Conservation (phyloP, 176 grass and related monocot genomes). For the Thinopyrum elongatum region DNA sequence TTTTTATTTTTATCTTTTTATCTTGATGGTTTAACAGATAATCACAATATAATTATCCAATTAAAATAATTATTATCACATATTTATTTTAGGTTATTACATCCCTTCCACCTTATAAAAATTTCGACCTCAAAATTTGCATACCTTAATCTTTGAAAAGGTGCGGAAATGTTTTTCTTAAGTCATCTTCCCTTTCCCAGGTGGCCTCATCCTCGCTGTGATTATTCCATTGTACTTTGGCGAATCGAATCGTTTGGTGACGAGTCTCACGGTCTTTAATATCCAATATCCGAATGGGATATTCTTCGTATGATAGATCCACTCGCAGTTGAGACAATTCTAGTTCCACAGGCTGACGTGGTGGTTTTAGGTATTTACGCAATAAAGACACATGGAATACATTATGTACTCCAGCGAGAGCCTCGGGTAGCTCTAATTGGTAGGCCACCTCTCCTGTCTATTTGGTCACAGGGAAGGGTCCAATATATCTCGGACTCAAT, state of each 20-base stretch:
- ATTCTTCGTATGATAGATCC: not conserved
- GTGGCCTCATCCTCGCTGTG: not conserved
- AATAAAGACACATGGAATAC: not conserved
- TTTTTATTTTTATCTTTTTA: too few relatives aligned
- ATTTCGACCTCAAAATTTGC: not conserved
- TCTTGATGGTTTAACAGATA: too few relatives aligned
- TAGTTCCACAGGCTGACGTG: not conserved
- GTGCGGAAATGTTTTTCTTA: not conserved
- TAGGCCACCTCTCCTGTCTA: not conserved
- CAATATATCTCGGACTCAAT: not conserved
- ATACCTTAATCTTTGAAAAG: not conserved
- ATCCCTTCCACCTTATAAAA: not conserved
- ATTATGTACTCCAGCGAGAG: not conserved
- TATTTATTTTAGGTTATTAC: too few relatives aligned
- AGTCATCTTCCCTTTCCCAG: not conserved
- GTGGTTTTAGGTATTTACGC: not conserved
- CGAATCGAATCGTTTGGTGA: not conserved
- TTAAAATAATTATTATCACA: too few relatives aligned
- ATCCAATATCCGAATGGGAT: not conserved
- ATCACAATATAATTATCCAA: too few relatives aligned
- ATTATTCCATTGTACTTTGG: not conserved
- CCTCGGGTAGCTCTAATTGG: not conserved
- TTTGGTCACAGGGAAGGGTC: not conserved
- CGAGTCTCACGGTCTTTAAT: not conserved
- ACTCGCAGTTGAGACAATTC: not conserved